phyloP scores from a whole-genome alignment of 2,329 filamentous ascomycete species.

The Sarocladiaceae sp. region DNA sequence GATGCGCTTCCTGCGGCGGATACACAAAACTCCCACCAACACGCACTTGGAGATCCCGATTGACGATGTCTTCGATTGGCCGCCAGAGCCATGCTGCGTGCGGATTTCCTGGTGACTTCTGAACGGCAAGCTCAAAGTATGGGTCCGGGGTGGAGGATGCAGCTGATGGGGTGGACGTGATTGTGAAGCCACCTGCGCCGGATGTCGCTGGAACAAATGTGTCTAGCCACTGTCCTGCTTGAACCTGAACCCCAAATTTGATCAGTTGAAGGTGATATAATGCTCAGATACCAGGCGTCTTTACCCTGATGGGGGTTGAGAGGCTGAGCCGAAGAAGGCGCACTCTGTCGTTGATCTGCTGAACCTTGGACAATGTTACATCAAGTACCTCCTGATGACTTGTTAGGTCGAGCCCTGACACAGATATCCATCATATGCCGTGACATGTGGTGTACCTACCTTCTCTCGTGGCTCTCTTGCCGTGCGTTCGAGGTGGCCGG shows the following conservation, averaged over 20 bases:
- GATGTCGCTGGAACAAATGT: constrained; percentile 66
- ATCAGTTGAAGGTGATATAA: background rate
- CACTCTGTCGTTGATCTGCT: constrained; percentile 62
- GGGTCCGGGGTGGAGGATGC: constrained; percentile 33
- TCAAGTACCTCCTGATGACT: constrained; percentile 48
- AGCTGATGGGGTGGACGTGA: constrained; percentile 68
- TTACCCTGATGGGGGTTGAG: constrained; percentile 41
- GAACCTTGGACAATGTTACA: constrained; percentile 57
- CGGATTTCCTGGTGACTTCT: constrained; percentile 65
- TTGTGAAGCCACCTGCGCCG: constrained; percentile 81
- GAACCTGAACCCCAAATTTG: background rate
- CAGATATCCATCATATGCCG: background rate
- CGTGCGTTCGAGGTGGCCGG: constrained; percentile 65
- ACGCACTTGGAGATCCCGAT: constrained; percentile 57
- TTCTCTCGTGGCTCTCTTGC: constrained; percentile 67
- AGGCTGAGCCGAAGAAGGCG: constrained; percentile 65
- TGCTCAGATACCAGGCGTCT: constrained; percentile 4
- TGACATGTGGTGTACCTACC: too few species aligned
- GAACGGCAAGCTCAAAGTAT: constrained; percentile 76
- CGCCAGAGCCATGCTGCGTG: constrained; percentile 75
- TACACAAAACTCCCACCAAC: constrained; percentile 80
- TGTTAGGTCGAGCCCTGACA: background rate
- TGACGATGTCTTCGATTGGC: constrained; percentile 49
- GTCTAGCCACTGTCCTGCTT: constrained; percentile 83
- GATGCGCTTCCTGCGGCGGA: constrained; percentile 51